Conservation (phyloP, 2,329 filamentous ascomycete species). For the Trichoderma atrobrunneum region DNA sequence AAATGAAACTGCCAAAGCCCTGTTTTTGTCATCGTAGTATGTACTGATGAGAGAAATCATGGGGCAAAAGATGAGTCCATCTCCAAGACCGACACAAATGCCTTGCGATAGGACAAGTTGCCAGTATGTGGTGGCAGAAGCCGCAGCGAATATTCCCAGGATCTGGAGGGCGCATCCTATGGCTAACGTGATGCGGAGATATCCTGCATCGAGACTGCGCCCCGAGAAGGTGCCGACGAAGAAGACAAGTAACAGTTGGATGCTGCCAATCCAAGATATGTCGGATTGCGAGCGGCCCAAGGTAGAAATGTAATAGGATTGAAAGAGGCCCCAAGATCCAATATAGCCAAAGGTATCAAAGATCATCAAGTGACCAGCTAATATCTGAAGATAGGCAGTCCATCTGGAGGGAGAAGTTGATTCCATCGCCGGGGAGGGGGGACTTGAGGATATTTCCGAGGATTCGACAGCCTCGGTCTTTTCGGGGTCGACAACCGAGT, state of each 20-base stretch:
- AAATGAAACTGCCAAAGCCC: slow-evolving; percentile 60
- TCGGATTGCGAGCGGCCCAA: slow-evolving; percentile 42
- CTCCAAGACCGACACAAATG: slow-evolving; percentile 55
- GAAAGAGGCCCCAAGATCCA: slow-evolving; percentile 57
- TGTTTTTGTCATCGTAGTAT: slow-evolving; percentile 55
- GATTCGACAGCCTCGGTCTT: background rate
- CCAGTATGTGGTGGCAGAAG: slow-evolving; percentile 50
- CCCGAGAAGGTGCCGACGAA: slow-evolving; percentile 54
- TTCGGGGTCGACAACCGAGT: background rate
- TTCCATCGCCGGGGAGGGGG: background rate
- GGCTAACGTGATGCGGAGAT: slow-evolving; percentile 45
- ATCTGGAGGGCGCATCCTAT: slow-evolving; percentile 42
- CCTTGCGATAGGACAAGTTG: slow-evolving; percentile 58
- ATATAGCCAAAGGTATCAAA: slow-evolving; percentile 43
- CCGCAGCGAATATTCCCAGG: slow-evolving; percentile 41
- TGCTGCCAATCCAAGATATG: slow-evolving; percentile 57
- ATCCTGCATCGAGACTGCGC: slow-evolving; percentile 52
- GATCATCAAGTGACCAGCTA: slow-evolving; percentile 19
- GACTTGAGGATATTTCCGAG: background rate
- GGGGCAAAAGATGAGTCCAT: slow-evolving; percentile 63
- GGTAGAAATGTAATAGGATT: slow-evolving; percentile 48
- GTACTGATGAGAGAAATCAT: slow-evolving; percentile 63
- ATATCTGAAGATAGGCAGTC: background rate
- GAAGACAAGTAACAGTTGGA: slow-evolving; percentile 54
- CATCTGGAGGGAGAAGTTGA: background rate